Evolutionary conservation across 805 yeast species (phyloP).

Genomic region (Candida bentonensis): DNA sequence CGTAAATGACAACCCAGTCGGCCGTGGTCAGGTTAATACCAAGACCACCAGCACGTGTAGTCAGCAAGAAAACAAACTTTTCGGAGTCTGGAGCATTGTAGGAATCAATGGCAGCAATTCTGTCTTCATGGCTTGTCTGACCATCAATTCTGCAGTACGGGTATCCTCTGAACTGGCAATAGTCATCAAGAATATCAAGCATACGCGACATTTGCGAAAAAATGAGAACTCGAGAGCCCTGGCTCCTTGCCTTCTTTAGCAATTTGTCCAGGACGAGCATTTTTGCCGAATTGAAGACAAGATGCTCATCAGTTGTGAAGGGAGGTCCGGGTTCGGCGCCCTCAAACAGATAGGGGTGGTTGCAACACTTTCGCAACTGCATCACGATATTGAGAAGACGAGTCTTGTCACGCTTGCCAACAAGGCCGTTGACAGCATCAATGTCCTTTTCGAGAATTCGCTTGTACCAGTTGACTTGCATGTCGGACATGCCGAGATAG

Average conservation of each 20-base stretch:
- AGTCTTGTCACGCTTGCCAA: constrained; percentile 89
- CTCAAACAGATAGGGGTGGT: constrained; percentile 92
- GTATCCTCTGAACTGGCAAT: constrained; percentile 71
- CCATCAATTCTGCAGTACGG: constrained; percentile 91
- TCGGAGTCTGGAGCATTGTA: constrained; percentile 71
- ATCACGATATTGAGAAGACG: constrained; percentile 84
- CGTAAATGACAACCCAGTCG: constrained; percentile 76
- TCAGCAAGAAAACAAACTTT: constrained; percentile 70
- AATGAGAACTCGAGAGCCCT: constrained; percentile 82
- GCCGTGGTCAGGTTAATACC: constrained; percentile 91
- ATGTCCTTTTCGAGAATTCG: constrained; percentile 81
- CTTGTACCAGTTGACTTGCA: constrained; percentile 90
- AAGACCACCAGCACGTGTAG: constrained; percentile 94
- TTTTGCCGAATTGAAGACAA: constrained; percentile 80
- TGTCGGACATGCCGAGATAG: constrained; percentile 87
- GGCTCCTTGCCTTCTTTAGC: constrained; percentile 49
- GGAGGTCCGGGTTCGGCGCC: constrained; percentile 99
- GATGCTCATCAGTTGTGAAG: constrained; percentile 86
- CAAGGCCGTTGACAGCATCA: constrained; percentile 91
- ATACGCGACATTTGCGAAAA: constrained; percentile 91
- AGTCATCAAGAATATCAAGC: constrained; percentile 82
- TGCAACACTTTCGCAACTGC: constrained; percentile 94
- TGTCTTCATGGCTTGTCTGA: constrained; percentile 81
- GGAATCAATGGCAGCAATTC: constrained; percentile 85
- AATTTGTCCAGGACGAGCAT: constrained; percentile 80